Evolutionary conservation across 495 filamentous ascomycete genomes (phyloP).

Genomic region (Hypoxylon fragiforme): DNA sequence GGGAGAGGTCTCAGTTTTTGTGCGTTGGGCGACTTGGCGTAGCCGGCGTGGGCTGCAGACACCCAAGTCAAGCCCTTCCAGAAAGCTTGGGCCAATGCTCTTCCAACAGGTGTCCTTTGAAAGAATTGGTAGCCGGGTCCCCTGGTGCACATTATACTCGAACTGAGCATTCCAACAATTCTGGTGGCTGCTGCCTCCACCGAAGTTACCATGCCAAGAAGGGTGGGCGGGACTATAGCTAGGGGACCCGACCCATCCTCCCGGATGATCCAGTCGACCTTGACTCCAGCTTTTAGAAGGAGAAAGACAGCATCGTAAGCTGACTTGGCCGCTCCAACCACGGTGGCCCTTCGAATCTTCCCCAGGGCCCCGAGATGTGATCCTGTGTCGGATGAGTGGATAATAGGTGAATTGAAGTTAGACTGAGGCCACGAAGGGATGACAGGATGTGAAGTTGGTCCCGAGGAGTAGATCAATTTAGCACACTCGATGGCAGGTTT

Average conservation of each 20-base stretch:
- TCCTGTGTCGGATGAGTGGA: conserved; percentile 43
- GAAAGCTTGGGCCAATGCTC: neutral
- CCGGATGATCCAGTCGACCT: conserved; percentile 52
- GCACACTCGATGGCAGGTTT: conserved; percentile 30
- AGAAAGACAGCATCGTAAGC: conserved; percentile 51
- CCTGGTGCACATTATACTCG: conserved; percentile 39
- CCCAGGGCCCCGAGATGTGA: conserved; percentile 30
- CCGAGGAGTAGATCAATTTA: conserved; percentile 52
- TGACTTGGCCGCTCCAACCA: conserved; percentile 53
- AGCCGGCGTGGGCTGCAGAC: conserved; percentile 15
- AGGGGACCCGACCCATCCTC: conserved; percentile 42
- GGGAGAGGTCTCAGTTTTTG: conserved; percentile 12
- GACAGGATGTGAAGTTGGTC: conserved; percentile 45
- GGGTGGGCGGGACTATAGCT: conserved; percentile 38
- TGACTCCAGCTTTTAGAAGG: conserved; percentile 45
- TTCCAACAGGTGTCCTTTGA: neutral
- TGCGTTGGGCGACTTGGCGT: conserved; percentile 10
- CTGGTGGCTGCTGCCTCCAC: conserved; percentile 32
- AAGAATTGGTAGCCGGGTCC: conserved; percentile 24
- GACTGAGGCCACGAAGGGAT: conserved; percentile 41
- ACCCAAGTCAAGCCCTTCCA: conserved; percentile 15
- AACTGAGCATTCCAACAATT: conserved; percentile 31
- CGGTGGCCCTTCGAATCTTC: conserved; percentile 37
- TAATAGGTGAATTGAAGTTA: conserved; percentile 36
- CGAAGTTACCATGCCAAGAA: conserved; percentile 36